Conservation (phyloP, 1,284 basidiomycete genomes). For the Puccinia novopanici region DNA sequence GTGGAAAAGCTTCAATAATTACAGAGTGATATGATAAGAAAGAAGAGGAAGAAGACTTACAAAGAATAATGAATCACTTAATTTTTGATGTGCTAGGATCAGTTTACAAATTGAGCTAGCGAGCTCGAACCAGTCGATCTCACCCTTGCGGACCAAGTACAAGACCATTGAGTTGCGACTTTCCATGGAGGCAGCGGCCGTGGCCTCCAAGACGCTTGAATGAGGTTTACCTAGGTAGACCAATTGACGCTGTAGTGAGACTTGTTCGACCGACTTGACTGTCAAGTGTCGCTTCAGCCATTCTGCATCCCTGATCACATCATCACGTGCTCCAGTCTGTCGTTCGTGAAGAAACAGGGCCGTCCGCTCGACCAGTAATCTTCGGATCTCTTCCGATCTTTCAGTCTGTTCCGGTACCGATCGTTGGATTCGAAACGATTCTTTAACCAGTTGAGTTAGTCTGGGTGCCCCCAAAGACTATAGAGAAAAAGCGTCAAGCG, state of each 20-base stretch:
- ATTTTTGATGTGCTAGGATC: constrained; percentile 56
- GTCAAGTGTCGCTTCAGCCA: constrained; percentile 56
- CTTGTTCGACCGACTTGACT: constrained; percentile 52
- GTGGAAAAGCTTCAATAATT: neutral
- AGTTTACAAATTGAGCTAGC: constrained; percentile 56
- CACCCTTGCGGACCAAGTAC: constrained; percentile 56
- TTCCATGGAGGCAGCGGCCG: constrained; percentile 48
- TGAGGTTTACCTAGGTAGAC: constrained; percentile 54
- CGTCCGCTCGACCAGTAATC: constrained; percentile 58
- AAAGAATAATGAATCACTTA: constrained; percentile 58
- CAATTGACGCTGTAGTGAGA: constrained; percentile 54
- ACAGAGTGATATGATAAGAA: neutral
- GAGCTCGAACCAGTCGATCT: constrained; percentile 59
- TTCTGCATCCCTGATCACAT: constrained; percentile 57
- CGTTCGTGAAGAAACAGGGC: constrained; percentile 59
- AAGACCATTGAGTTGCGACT: constrained; percentile 52
- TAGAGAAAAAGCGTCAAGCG: neutral
- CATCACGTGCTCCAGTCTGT: constrained; percentile 54
- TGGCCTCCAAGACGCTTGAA: constrained; percentile 44
- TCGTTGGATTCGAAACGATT: constrained; percentile 56
- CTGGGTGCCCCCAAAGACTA: constrained; percentile 56
- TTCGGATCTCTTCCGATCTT: constrained; percentile 55
- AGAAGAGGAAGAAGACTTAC: constrained; percentile 53
- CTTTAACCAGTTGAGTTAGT: constrained; percentile 57
- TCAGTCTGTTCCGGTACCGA: constrained; percentile 53